phyloP scores from a whole-genome alignment of 495 filamentous ascomycete species.

The Podospora australis region DNA sequence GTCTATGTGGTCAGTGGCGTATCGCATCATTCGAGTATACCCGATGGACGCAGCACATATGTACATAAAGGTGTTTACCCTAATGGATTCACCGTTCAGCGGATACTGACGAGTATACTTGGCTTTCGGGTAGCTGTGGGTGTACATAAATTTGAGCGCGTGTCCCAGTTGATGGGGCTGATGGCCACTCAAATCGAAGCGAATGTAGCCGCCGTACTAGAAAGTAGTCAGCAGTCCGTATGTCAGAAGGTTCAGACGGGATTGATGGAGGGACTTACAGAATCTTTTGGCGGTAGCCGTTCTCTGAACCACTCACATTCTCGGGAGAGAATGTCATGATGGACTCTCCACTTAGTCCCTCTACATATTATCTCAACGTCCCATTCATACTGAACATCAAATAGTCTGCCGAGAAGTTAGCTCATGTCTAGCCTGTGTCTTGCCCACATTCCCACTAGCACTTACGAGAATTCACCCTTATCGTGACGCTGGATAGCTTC shows the following conservation, averaged over 20 bases:
- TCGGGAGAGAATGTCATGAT: constrained; percentile 17
- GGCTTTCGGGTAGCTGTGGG: constrained; percentile 6
- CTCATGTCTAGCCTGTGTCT: neutral
- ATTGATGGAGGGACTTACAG: constrained; percentile 5
- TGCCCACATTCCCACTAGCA: neutral
- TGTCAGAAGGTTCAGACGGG: neutral
- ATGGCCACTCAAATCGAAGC: constrained; percentile 4
- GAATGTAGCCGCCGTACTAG: constrained; percentile 5
- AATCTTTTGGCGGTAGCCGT: constrained; percentile 8
- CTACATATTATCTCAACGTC: constrained; percentile 16
- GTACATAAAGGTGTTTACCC: constrained; percentile 10
- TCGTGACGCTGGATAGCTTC: constrained; percentile 6
- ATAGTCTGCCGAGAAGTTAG: constrained; percentile 8
- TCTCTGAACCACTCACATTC: constrained; percentile 15
- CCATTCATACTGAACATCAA: constrained; percentile 11
- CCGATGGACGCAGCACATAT: constrained; percentile 13
- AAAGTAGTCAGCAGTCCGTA: neutral
- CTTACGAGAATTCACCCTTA: constrained; percentile 6
- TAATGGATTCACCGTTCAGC: constrained; percentile 4
- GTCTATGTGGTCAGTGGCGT: constrained; percentile 6
- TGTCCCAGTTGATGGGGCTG: constrained; percentile 1
- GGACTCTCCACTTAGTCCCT: constrained; percentile 4
- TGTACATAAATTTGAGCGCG: constrained; percentile 22
- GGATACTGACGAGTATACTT: neutral
- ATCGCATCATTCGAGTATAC: constrained; percentile 5